Conservation (phyloP, 768 basidiomycete species). For the Omphalotus guepiniiformis region DNA sequence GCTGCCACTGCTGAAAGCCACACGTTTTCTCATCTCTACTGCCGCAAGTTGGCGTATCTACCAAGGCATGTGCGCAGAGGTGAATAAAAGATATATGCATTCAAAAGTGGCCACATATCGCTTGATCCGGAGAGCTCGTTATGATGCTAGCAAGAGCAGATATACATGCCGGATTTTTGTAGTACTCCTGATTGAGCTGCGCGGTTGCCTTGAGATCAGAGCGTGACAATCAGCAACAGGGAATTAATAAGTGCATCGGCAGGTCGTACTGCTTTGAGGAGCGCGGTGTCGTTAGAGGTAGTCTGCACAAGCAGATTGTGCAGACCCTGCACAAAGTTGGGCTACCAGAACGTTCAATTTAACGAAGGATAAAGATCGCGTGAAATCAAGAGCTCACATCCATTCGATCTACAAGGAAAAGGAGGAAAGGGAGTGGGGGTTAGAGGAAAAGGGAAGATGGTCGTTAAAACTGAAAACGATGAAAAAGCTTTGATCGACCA, state of each 20-base stretch:
- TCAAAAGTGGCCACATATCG: conserved; percentile 50
- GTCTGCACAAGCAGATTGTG: conserved; percentile 85
- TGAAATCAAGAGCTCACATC: conserved; percentile 39
- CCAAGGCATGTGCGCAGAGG: conserved; percentile 5
- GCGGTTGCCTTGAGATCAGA: conserved; percentile 86
- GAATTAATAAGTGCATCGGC: conserved; percentile 11
- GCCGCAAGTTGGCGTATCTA: conserved; percentile 97
- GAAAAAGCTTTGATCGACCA: conserved; percentile 2
- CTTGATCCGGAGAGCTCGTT: conserved; percentile 75
- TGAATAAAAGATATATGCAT: conserved; percentile 4
- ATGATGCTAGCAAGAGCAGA: conserved; percentile 86
- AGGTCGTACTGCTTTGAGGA: conserved; percentile 79
- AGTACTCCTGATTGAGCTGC: conserved; percentile 87
- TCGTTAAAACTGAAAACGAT: conserved; percentile 1
- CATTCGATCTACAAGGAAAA: conserved; percentile 31
- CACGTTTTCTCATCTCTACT: conserved; percentile 93
- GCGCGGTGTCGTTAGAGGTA: conserved; percentile 81
- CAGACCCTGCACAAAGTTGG: conserved; percentile 72
- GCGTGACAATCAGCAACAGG: conserved; percentile 8
- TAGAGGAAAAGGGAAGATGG: conserved; percentile 17
- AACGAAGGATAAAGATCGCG: conserved; percentile 10
- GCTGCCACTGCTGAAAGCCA: conserved; percentile 71
- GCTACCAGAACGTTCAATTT: conserved; percentile 37
- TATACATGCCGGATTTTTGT: conserved; percentile 88
- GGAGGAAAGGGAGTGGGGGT: conserved; percentile 13